A percentile compares a stretch with the other conserved stretches of the same genome.
phyloP scores from a whole-genome alignment of 306 rosid genomes.

The Acacia melanoxylon region DNA sequence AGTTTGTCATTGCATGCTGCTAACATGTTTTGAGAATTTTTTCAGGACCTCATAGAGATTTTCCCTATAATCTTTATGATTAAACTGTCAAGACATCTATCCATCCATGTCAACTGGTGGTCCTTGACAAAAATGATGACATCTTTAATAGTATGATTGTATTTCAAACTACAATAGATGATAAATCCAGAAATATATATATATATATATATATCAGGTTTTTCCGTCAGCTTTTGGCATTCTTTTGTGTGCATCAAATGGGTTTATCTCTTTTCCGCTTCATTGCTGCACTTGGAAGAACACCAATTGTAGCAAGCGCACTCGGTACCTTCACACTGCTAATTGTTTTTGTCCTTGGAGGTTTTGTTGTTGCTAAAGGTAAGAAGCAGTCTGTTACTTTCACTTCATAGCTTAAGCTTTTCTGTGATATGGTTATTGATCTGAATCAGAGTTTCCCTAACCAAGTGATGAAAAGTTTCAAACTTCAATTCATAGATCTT shows the following conservation, averaged over 20 bases:
- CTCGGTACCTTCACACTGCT: slow-evolving; percentile 66
- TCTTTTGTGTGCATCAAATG: slow-evolving; percentile 79
- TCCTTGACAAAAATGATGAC: background rate
- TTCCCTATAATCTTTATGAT: background rate
- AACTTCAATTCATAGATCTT: background rate
- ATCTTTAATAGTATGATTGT: background rate
- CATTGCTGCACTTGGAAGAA: slow-evolving; percentile 85
- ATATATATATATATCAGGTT: slow-evolving; percentile 45
- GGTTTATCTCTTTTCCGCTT: slow-evolving; percentile 75
- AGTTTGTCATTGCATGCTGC: too few species aligned
- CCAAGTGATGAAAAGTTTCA: background rate
- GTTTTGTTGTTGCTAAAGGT: slow-evolving; percentile 83
- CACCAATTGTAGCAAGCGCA: slow-evolving; percentile 59
- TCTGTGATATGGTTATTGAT: background rate
- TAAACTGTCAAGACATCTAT: background rate
- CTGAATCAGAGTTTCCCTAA: background rate
- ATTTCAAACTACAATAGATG: slow-evolving; percentile 13
- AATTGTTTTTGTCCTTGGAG: slow-evolving; percentile 78
- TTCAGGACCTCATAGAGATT: too few species aligned
- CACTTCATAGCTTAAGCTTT: background rate
- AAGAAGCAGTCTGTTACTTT: slow-evolving; percentile 1
- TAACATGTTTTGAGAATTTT: too few species aligned
- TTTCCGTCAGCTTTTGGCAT: slow-evolving; percentile 80
- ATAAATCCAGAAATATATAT: background rate
- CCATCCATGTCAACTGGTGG: background rate